phyloP scores from a whole-genome alignment of 352 stramenopile genomes.

The Globisporangium nodosum region DNA sequence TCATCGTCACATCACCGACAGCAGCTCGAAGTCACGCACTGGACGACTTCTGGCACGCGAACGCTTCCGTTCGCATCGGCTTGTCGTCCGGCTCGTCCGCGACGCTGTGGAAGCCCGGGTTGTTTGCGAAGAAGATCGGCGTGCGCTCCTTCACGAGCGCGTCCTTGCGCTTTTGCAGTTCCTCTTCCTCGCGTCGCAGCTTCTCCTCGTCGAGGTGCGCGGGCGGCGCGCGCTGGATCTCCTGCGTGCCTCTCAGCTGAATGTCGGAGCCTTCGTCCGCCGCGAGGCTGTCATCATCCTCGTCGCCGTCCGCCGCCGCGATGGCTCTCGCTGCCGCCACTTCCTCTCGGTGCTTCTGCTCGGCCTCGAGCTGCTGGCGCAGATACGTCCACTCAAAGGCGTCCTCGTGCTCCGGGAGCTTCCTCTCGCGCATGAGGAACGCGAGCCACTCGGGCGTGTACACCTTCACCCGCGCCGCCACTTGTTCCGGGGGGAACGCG shows the following conservation, averaged over 20 bases:
- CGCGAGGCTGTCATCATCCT: constrained; percentile 13
- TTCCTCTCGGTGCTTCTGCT: constrained; percentile 16
- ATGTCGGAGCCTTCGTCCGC: constrained; percentile 50
- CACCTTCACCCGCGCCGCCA: constrained; percentile 19
- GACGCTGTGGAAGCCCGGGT: constrained; percentile 52
- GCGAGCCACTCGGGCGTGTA: constrained; percentile 67
- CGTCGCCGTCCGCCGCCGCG: constrained; percentile 9
- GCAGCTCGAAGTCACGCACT: constrained; percentile 20
- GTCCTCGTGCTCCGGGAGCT: constrained; percentile 16
- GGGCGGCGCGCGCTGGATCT: constrained; percentile 36
- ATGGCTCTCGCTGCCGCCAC: constrained; percentile 16
- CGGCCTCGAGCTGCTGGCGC: constrained; percentile 24
- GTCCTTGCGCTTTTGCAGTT: constrained; percentile 41
- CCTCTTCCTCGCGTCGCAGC: constrained; percentile 32
- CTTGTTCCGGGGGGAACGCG: constrained; percentile 24
- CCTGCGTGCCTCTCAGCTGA: constrained; percentile 21
- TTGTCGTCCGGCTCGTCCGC: constrained; percentile 23
- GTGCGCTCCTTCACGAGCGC: constrained; percentile 53
- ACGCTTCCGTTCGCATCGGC: constrained; percentile 43
- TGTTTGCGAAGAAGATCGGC: constrained; percentile 71
- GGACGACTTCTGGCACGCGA: constrained; percentile 71
- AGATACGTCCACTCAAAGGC: constrained; percentile 34
- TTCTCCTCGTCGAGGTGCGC: constrained; percentile 31
- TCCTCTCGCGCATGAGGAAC: constrained; percentile 39
- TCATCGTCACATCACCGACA: neutral